Percentiles rank a stretch among this genome's conserved stretches.
These are phyloP conservation scores for Abelmoschus esculentus DNA, from an alignment of 345 rosid species.

Conservation along the genomic window DNA sequence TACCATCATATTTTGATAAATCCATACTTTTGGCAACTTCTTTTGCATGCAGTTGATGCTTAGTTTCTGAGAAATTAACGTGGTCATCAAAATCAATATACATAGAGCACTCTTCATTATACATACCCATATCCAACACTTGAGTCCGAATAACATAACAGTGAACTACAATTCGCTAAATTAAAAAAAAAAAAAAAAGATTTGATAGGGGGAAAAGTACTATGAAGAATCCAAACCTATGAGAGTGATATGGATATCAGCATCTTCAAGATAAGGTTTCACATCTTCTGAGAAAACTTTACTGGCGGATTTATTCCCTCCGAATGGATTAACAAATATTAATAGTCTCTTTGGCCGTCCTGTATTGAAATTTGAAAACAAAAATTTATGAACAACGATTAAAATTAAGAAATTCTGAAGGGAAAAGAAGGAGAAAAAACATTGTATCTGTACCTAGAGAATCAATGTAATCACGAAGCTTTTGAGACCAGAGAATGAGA, in stretches of 20 bases:
- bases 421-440: too few species aligned
- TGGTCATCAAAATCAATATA: neutral
- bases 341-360: constrained; percentile 77
- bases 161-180: neutral
- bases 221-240: constrained; percentile 41
- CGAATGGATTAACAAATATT: constrained; percentile 75
- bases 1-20: constrained; percentile 60
- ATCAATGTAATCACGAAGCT: constrained; percentile 44
- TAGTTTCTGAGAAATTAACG: constrained; percentile 48
- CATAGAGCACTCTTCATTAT: neutral
- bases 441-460: constrained; percentile 45
- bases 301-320: constrained; percentile 68
- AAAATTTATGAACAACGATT: neutral
- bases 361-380: constrained; percentile 12
- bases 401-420: neutral
- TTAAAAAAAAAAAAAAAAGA: neutral
- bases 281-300: constrained; percentile 60
- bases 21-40: constrained; percentile 53
- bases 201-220: neutral
- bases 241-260: constrained; percentile 49
- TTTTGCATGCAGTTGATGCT: constrained; percentile 71
- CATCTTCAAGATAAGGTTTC: constrained; percentile 77
- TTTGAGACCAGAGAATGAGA: constrained; percentile 48
- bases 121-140: too few species aligned
- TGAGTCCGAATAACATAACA: neutral